Base-by-base conservation (phyloP, 148 eudicot species). In the Amaranthus cruentus region DNA sequence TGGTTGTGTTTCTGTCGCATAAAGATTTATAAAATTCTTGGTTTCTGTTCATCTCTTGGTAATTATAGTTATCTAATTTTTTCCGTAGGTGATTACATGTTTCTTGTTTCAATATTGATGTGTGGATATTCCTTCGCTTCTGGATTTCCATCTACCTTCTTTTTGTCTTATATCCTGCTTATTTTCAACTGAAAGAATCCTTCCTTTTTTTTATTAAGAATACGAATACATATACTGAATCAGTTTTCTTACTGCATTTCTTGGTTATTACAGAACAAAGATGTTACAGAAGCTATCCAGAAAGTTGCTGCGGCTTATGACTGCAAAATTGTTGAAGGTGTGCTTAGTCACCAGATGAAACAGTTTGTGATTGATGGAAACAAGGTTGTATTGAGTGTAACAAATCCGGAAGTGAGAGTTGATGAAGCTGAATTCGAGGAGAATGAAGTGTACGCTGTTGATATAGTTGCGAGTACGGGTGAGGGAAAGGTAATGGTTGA, bases 371-470 rank as follows among this genome's bases (percentile, higher is more conserved):
- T 92, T 76, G 97, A 92, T 78, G 97, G 96, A 51, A 92, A 92
- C 87, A 92, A 92, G 80, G 97, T 88, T n/a, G 85, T 92, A 21
- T 80, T 92, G 80, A 88, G 85, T 76, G 90, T 88, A 6, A 55
- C 95, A 38, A 86, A 64, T 76, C 93, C 97, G 53, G 96, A 90
- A 5, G 83, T 85, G 62, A 83, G 87, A 83, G 97, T 92, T 67
- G 97, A 92, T 72, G 96, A 92, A 75, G 90, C 93, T 57, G 97
- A 90, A 76, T 92, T 92, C 80, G 97, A 92, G 79, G 97, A 92
- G 82, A 92, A 92, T 72, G 97, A 92, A 79, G 93, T 92, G 9
- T 92, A 92, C 80, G 81, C 88, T 53, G 71, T 92, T 70, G 96
- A 92, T 83, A 88, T 92, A 44, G 87, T 89, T 43, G 84, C 90